A percentile compares a stretch with the other conserved stretches of the same genome.
These are phyloP conservation scores for Mediolabrus comicus DNA, from an alignment of 108 stramenopile species.

Conservation along the genomic window DNA sequence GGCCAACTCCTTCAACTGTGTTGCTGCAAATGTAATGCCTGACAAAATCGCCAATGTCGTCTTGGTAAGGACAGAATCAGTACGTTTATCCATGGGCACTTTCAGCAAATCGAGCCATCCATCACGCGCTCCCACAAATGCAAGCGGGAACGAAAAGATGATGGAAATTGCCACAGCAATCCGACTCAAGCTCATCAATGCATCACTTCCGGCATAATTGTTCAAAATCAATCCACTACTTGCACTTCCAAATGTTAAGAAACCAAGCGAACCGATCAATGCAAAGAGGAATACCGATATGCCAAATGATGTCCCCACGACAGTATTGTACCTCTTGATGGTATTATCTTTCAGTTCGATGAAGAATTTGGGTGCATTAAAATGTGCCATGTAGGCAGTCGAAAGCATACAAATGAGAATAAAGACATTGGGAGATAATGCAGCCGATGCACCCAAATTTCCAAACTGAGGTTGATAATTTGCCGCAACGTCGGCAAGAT, in stretches of 20 bases:
- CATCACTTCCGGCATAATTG: conserved; percentile 83
- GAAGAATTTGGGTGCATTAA: conserved; percentile 94
- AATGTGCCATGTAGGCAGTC: conserved; percentile 92
- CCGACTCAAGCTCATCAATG: conserved; percentile 67
- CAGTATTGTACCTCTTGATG: conserved; percentile 69
- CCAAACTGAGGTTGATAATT: conserved; percentile 49
- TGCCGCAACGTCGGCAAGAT: conserved; percentile 37
- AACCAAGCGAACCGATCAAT: conserved; percentile 67
- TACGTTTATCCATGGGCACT: conserved; percentile 40
- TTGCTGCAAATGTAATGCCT: conserved; percentile 58
- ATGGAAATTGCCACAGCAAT: conserved; percentile 83
- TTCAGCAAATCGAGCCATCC: conserved; percentile 72
- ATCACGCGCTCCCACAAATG: conserved; percentile 78
- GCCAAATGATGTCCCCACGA: conserved; percentile 74
- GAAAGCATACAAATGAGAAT: conserved; percentile 78
- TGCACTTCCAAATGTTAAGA: conserved; percentile 85
- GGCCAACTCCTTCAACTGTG: conserved; percentile 67
- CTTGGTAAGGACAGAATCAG: conserved; percentile 42
- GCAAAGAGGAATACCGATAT: conserved; percentile 58
- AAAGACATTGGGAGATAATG: conserved; percentile 61
- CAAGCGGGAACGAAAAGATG: conserved; percentile 88
- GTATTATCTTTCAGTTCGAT: conserved; percentile 86
- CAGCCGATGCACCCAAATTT: conserved; percentile 46
- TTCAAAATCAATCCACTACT: conserved; percentile 83
- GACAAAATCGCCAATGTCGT: conserved; percentile 51